Evolutionary conservation across 768 basidiomycete genomes (phyloP).

Genomic region (Rossbeevera mucosa): DNA sequence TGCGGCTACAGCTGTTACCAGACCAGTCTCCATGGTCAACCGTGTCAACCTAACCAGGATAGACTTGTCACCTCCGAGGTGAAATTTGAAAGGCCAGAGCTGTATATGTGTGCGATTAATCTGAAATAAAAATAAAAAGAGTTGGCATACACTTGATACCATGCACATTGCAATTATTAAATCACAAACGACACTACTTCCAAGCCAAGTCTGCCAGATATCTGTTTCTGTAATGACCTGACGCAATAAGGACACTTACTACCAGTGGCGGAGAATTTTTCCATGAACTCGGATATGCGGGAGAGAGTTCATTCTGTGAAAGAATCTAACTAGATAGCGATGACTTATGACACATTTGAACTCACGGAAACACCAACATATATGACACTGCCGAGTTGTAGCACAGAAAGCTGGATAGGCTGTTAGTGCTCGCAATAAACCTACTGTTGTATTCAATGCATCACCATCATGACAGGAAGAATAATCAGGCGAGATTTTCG

Average conservation of each 20-base stretch:
- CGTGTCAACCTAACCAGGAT: slow-evolving; percentile 12
- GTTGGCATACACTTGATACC: slow-evolving; percentile 11
- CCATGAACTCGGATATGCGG: background rate
- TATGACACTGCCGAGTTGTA: slow-evolving; percentile 19
- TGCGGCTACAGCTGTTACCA: slow-evolving; percentile 17
- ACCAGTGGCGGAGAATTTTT: slow-evolving; percentile 3
- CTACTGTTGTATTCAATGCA: background rate
- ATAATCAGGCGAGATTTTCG: background rate
- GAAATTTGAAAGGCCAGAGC: slow-evolving; percentile 12
- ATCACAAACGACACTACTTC: slow-evolving; percentile 16
- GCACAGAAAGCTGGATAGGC: slow-evolving; percentile 15
- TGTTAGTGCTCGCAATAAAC: background rate
- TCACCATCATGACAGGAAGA: slow-evolving; percentile 17
- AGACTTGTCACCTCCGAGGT: slow-evolving; percentile 3
- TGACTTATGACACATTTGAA: background rate
- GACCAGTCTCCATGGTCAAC: slow-evolving; percentile 24
- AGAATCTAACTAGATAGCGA: background rate
- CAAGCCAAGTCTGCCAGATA: slow-evolving; percentile 19
- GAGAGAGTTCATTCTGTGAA: background rate
- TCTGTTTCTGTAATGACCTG: background rate
- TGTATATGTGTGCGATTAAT: background rate
- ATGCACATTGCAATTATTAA: slow-evolving; percentile 19
- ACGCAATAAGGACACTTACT: slow-evolving; percentile 1
- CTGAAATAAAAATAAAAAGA: background rate
- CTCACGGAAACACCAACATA: background rate